Conservation (phyloP, 2,329 filamentous ascomycete species). For the Xylariaceae sp. region DNA sequence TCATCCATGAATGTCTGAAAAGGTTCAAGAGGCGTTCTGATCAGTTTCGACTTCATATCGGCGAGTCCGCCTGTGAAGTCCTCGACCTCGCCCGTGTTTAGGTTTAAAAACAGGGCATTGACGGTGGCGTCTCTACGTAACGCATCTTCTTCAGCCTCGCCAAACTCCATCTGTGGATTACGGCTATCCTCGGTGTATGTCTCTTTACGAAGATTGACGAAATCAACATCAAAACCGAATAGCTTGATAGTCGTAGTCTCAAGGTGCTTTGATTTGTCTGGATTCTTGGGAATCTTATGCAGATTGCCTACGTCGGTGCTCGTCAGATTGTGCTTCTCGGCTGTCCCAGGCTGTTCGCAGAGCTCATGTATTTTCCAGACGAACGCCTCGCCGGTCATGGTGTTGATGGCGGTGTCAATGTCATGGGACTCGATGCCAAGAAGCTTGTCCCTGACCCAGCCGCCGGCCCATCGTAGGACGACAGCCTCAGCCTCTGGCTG, state of each 20-base stretch:
- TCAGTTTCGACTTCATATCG: conserved; percentile 68
- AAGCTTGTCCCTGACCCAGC: conserved; percentile 84
- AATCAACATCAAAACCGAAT: conserved; percentile 82
- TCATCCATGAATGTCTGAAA: conserved; percentile 93
- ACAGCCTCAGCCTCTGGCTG: conserved; percentile 50
- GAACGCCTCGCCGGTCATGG: conserved; percentile 76
- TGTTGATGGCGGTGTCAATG: conserved; percentile 81
- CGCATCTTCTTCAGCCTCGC: conserved; percentile 86
- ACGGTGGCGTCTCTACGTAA: conserved; percentile 85
- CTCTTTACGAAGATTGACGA: conserved; percentile 92
- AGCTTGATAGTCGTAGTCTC: conserved; percentile 86
- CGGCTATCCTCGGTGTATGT: conserved; percentile 85
- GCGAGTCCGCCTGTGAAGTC: conserved; percentile 77
- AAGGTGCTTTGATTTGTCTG: conserved; percentile 93
- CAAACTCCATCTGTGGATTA: conserved; percentile 90
- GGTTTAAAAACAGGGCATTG: conserved; percentile 94
- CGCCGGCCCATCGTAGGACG: conserved; percentile 73
- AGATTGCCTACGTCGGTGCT: conserved; percentile 65
- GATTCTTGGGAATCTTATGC: conserved; percentile 87
- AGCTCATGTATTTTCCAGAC: conserved; percentile 65
- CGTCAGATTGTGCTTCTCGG: conserved; percentile 56
- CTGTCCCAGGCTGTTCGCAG: conserved; percentile 56
- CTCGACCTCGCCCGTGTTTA: conserved; percentile 73
- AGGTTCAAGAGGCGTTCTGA: conserved; percentile 82
- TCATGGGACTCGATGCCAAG: conserved; percentile 69